A percentile compares a stretch with the other conserved stretches of the same genome.
phyloP scores from a whole-genome alignment of 192 early-diverging fungal species.

The Umbelopsis ramanniana region DNA sequence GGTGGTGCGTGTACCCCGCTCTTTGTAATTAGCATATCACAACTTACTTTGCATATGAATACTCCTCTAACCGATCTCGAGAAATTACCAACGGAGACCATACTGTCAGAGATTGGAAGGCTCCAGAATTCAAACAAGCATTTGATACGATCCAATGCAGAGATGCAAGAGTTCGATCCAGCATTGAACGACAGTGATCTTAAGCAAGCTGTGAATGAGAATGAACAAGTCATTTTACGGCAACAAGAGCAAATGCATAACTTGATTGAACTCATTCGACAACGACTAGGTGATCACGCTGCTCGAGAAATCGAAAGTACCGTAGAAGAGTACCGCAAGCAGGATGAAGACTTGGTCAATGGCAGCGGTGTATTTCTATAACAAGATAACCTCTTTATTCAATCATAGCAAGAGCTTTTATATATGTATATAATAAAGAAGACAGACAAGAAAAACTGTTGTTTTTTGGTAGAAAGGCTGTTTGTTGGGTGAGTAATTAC shows the following conservation, averaged over 20 bases:
- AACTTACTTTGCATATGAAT: not conserved
- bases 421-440: constrained; percentile 13
- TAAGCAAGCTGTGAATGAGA: constrained; percentile 39
- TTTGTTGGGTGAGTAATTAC: not conserved
- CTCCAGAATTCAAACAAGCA: constrained; percentile 48
- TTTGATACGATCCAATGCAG: constrained; percentile 43
- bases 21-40: not conserved
- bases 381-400: not conserved
- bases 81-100: constrained; percentile 32
- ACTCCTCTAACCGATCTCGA: constrained; percentile 22
- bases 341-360: constrained; percentile 14
- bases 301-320: constrained; percentile 36
- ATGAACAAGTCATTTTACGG: constrained; percentile 37
- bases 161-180: constrained; percentile 44
- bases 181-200: constrained; percentile 40
- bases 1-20: not conserved
- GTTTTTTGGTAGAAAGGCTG: not conserved
- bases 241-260: constrained; percentile 36
- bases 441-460: not conserved
- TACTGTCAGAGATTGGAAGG: constrained; percentile 41
- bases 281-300: constrained; percentile 35
- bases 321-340: constrained; percentile 26
- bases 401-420: not conserved
- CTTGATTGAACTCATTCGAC: constrained; percentile 30
- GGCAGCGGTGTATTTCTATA: not conserved